phyloP scores from a whole-genome alignment of 2,329 filamentous ascomycete species.

The Ceratocystis papillata region DNA sequence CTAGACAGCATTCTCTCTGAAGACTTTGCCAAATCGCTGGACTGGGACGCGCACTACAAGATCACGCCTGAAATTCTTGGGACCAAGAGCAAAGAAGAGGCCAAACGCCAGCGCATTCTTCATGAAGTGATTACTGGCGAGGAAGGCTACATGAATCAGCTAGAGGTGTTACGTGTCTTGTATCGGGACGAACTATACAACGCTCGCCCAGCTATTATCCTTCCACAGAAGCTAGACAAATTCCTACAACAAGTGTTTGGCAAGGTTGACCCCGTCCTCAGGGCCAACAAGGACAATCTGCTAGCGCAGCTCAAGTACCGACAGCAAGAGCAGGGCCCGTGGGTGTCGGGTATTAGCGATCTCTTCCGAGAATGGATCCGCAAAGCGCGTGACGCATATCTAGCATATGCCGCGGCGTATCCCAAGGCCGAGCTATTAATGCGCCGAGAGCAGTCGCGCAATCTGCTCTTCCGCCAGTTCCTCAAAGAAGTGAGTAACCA shows the following conservation, averaged over 20 bases:
- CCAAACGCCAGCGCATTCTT: slow-evolving; percentile 84
- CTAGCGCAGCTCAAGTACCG: slow-evolving; percentile 91
- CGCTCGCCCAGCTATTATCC: slow-evolving; percentile 69
- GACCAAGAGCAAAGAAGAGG: slow-evolving; percentile 66
- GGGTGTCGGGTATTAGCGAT: slow-evolving; percentile 87
- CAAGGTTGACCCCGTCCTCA: slow-evolving; percentile 75
- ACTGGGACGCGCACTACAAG: slow-evolving; percentile 85
- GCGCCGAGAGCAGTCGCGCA: slow-evolving; percentile 71
- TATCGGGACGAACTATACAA: slow-evolving; percentile 71
- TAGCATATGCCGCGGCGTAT: slow-evolving; percentile 83
- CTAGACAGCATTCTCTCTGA: slow-evolving; percentile 62
- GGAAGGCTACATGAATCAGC: slow-evolving; percentile 77
- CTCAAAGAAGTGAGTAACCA: slow-evolving; percentile 69
- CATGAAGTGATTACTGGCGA: slow-evolving; percentile 94
- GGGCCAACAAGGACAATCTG: slow-evolving; percentile 85
- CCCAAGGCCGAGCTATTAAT: slow-evolving; percentile 75
- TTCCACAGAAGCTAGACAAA: slow-evolving; percentile 62
- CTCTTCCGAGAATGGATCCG: slow-evolving; percentile 98
- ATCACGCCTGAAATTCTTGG: slow-evolving; percentile 67
- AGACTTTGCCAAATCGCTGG: slow-evolving; percentile 55
- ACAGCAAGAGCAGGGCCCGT: slow-evolving; percentile 92
- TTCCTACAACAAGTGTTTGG: slow-evolving; percentile 85
- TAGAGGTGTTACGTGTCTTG: slow-evolving; percentile 73
- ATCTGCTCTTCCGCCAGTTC: slow-evolving; percentile 77
- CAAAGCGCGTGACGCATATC: slow-evolving; percentile 78